Evolutionary conservation across 495 filamentous ascomycete species (phyloP), one percentile per base, ranked within the genome.

Genomic region (Ramalina intermedia): DNA sequence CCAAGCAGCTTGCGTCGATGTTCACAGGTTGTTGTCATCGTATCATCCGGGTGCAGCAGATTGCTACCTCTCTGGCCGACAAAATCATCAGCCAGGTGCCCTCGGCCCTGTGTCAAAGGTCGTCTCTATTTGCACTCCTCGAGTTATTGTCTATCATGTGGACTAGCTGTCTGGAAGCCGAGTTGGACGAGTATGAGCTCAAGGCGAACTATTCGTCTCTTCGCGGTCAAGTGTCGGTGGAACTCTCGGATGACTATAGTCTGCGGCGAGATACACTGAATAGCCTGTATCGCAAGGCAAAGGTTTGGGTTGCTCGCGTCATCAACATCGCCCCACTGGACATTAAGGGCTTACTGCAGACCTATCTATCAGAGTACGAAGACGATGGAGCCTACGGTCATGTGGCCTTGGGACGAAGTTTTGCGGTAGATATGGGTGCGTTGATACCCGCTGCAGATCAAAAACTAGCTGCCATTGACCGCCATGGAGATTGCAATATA

Each of bases 141-240:
- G 91, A 96, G 60, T 76, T 98, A 4, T 65, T 98, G 37, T 85
- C 85, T 2, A 74, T 96, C 35, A 85, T 98, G 82, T 98, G 89
- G 90, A 74, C 73, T 21, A 90, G 89, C 58, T 96, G 93, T 58
- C 71, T 96, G 6, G 88, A 96, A 60, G 81, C 81, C 11, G 93
- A 98, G 60, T 85, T 87, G 13, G 91, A 98, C 51, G 81, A 94
- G 56, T 98, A 94, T 58, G 81, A 85, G 46, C 90, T 85, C 64
- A 80, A 81, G 52, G 80, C 87, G 9, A 79, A 74, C 11, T 87
- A 91, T 60, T 75, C 73, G 13, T 95, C 90, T 9, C 62, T 72
- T 6, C 73, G 79, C 54, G 87, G 81, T 9, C 72, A 80, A 41
- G 81, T 98, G 4, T 76, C 75, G 5, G 74, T 96, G n/a, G 83